Evolutionary conservation across 2,329 filamentous ascomycete genomes (phyloP), one percentile per base, ranked within the genome.

Genomic region (Diaporthe vexans): DNA sequence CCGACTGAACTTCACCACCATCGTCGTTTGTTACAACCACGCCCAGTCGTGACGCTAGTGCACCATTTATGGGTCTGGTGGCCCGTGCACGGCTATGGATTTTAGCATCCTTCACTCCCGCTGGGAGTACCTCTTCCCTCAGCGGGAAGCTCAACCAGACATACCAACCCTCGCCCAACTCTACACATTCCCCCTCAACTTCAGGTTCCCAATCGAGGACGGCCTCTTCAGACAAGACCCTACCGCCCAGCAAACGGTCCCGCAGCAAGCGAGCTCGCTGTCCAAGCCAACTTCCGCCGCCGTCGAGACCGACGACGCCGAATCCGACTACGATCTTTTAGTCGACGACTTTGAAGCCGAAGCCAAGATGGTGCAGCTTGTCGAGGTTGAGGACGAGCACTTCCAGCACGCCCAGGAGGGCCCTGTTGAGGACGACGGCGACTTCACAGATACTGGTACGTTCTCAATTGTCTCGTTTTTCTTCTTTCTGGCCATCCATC

Each of bases 371-470:
- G 96, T 98, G 85, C 95, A 96, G 86, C 94, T 98, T 83, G 94
- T 95, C 83, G 96, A 98, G 89, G 96, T 98, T 82, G 93, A 97
- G 83, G 96, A 98, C 84, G 95, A 98, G 90, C 94, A 97, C 86
- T 97, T 98, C 88, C 89, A 93, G 86, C 88, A 91, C 84, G 87
- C 89, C 78, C 92, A 93, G 81, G 86, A 91, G 76, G 88, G 90
- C 74, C 91, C 92, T 75, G 57, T 72, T 29, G 93, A 97, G 79
- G 94, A 96, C 73, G 94, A 97, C 75, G 95, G 95, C 82, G 96
- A 97, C 87, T 97, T 94, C 88, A 97, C 94, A 78, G 96, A 98
- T 84, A 96, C 94, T 77, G 96, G 96, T 98, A 90, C 33, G 80
- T 76, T 76, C 24, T 24, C n/a, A 1, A 40, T 58, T 56, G 21